Percentiles rank a stretch among this genome's conserved stretches.
phyloP scores from a whole-genome alignment of 257 asterid species.

The Nicotiana paniculata region DNA sequence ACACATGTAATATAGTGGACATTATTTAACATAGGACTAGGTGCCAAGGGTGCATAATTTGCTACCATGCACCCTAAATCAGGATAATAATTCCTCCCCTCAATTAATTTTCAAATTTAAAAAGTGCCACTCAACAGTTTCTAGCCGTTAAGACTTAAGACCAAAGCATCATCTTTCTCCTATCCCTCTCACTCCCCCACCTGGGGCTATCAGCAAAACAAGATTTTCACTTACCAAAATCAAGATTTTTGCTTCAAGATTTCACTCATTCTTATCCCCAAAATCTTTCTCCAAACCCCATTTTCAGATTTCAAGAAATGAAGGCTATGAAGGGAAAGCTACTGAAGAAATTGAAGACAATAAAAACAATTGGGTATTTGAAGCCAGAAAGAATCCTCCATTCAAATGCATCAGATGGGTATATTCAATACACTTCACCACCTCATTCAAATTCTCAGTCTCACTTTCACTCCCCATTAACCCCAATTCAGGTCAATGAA shows the following conservation, averaged over 20 bases:
- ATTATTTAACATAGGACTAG: not conserved
- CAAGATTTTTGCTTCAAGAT: not conserved
- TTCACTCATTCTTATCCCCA: not conserved
- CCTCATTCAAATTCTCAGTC: slow-evolving; percentile 18
- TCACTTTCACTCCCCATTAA: slow-evolving; percentile 30
- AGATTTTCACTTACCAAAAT: too few species aligned
- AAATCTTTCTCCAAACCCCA: not conserved
- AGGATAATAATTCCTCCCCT: slow-evolving; percentile 28
- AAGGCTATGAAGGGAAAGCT: slow-evolving; percentile 76
- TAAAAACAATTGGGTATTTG: slow-evolving; percentile 62
- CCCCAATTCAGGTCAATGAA: slow-evolving; percentile 16
- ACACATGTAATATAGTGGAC: not conserved
- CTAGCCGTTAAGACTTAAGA: slow-evolving; percentile 10
- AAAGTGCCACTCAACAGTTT: slow-evolving; percentile 14
- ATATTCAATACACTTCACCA: slow-evolving; percentile 26
- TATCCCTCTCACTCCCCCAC: not conserved
- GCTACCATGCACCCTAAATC: not conserved
- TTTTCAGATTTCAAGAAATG: slow-evolving; percentile 28
- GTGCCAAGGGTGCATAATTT: not conserved
- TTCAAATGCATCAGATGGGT: slow-evolving; percentile 53
- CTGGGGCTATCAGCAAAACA: not conserved
- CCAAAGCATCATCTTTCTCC: not conserved
- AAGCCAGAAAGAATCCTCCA: slow-evolving; percentile 67
- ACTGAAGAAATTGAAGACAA: slow-evolving; percentile 66
- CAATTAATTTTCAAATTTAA: slow-evolving; percentile 39